Base-by-base conservation (phyloP, 345 rosid species). In the Arabidopsis arenosa region DNA sequence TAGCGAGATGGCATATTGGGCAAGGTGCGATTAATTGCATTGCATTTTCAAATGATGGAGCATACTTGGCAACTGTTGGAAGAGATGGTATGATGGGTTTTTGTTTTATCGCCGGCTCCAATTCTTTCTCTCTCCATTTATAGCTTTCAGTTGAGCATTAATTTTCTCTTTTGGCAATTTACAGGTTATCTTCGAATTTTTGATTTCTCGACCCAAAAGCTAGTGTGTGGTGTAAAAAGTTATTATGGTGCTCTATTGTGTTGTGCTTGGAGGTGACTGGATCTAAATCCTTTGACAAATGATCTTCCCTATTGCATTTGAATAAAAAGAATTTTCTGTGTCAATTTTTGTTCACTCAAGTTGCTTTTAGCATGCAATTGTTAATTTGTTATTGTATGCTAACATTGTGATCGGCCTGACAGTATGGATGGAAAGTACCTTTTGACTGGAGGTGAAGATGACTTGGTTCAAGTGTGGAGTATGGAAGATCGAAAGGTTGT, bases 391-490 rank as follows among this genome's bases (percentile, higher is more conserved):
- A 36, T 23, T 23, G 39, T 23, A 14, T 26, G 28, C 61, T 61
- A 61, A 53, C 62, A 64, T 6, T 5, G 21, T 40, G 12, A 40
- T 78, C 53, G 21, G 33, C 62, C 76, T 76, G 82, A 81, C 95
- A 96, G 99, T 81, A 82, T 82, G 90, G 99, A 96, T 80, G 98
- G 95, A 48, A 96, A 96, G 76, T 96, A 96, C 82, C 81, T 96
- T 74, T 82, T 96, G 82, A 88, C 98, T 13, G 99, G 99, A 41
- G 99, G 99, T 60, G 99, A 96, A 86, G 99, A 93, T 79, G 99
- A 96, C 83, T 81, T 96, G 80, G 98, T 96, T 83, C 98, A 93
- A 83, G 94, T 96, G 52, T 93, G 99, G 99, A 93, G 99, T 77
- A 91, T 93, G 96, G 99, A 93, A 61, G 99, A 96, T 74, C 87